Evolutionary conservation across 2,329 filamentous ascomycete genomes (phyloP).

Genomic region (Myriangium duriaei): DNA sequence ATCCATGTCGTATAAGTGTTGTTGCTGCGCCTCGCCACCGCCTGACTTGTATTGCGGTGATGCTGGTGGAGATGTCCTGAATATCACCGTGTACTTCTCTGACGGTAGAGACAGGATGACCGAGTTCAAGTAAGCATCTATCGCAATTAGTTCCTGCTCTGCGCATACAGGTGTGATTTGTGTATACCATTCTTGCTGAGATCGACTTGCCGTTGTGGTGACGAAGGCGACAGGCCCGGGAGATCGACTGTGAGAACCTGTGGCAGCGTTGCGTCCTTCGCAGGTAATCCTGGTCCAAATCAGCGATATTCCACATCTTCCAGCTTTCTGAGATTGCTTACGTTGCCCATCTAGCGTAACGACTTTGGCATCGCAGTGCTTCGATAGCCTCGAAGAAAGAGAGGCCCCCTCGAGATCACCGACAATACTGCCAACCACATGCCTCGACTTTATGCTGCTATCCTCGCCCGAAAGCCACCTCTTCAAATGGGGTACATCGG

Average conservation of each 20-base stretch:
- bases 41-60: conserved; percentile 11
- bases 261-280: neutral
- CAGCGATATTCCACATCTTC: neutral
- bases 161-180: neutral
- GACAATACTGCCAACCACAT: conserved; percentile 6
- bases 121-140: conserved; percentile 11
- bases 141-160: neutral
- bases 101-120: conserved; percentile 16
- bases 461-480: conserved; percentile 34
- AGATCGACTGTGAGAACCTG: neutral
- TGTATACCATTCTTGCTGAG: neutral
- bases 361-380: neutral
- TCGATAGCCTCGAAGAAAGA: neutral
- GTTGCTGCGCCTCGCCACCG: conserved; percentile 11
- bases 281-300: neutral
- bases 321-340: neutral
- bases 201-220: neutral
- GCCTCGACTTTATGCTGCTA: conserved; percentile 1
- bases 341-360: conserved; percentile 2
- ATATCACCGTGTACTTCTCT: conserved; percentile 59
- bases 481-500: conserved; percentile 41
- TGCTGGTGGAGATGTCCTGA: conserved; percentile 50
- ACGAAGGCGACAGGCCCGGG: neutral
- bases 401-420: neutral
- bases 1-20: conserved; percentile 49